Evolutionary conservation across 2,329 filamentous ascomycete species (phyloP).

Genomic region (Alternaria sp.): DNA sequence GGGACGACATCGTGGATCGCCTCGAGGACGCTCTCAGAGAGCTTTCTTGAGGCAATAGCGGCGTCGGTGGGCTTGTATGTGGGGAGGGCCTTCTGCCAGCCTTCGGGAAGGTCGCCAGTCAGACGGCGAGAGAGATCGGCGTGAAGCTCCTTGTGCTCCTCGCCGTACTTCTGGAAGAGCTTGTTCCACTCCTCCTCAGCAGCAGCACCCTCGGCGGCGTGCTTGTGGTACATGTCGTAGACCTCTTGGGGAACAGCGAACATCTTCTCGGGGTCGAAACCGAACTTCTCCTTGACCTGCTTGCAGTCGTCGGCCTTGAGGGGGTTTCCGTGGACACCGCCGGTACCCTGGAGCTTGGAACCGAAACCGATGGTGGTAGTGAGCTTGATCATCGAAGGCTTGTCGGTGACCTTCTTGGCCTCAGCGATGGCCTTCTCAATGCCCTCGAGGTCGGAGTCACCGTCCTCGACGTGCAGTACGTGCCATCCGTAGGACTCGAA

Average conservation of each 20-base stretch:
- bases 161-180: constrained; percentile 84
- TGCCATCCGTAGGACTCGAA: constrained; percentile 99
- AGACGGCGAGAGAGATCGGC: constrained; percentile 83
- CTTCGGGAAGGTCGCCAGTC: constrained; percentile 83
- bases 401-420: constrained; percentile 88
- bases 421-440: constrained; percentile 90
- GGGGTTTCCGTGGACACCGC: constrained; percentile 93
- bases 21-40: constrained; percentile 90
- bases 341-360: constrained; percentile 89
- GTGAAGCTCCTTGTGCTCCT: constrained; percentile 78
- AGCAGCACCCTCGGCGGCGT: constrained; percentile 83
- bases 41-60: constrained; percentile 91
- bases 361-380: constrained; percentile 97
- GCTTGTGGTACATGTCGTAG: constrained; percentile 88
- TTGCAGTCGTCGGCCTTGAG: constrained; percentile 94
- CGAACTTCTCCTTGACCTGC: constrained; percentile 92
- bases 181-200: constrained; percentile 95
- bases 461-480: constrained; percentile 80
- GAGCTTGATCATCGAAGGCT: constrained; percentile 96
- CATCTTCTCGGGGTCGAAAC: constrained; percentile 91
- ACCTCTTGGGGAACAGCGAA: constrained; percentile 95
- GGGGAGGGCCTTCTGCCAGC: constrained; percentile 94
- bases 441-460: constrained; percentile 83
- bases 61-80: constrained; percentile 85
- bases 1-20: constrained; percentile 84